Evolutionary conservation across 805 yeast genomes (phyloP).

Genomic region (Alloascoidea hylecoeti): DNA sequence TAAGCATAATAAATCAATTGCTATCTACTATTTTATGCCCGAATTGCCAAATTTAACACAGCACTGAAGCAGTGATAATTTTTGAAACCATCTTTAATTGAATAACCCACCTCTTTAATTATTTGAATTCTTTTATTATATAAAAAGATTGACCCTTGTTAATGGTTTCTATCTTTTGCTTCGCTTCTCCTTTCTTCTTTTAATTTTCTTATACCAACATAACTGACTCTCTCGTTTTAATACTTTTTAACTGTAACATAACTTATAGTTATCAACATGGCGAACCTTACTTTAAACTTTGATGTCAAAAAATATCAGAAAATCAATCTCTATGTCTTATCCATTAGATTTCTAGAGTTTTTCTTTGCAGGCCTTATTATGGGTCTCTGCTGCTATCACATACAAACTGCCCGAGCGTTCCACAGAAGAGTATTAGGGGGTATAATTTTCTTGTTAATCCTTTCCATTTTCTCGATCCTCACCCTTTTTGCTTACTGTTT

Average conservation of each 20-base stretch:
- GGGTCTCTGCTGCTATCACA: slow-evolving; percentile 11
- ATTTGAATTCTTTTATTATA: no score
- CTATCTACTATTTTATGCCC: no score
- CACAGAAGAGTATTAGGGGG: background rate
- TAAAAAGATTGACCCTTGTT: no score
- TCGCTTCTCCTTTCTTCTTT: no score
- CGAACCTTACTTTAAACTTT: background rate
- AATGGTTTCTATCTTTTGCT: no score
- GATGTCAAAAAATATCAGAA: slow-evolving; percentile 7
- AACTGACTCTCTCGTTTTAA: background rate
- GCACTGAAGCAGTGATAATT: no score
- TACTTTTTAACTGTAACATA: background rate
- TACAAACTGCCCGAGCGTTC: background rate
- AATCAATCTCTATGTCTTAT: slow-evolving; percentile 12
- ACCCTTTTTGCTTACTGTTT: slow-evolving; percentile 15
- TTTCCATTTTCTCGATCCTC: slow-evolving; percentile 10
- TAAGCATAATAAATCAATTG: no score
- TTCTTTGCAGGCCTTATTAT: slow-evolving; percentile 15
- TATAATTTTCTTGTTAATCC: slow-evolving; percentile 11
- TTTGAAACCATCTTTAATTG: no score
- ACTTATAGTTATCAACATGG: background rate
- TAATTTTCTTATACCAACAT: no score
- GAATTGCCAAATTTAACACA: no score
- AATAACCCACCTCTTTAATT: no score
- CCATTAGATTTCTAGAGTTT: slow-evolving; percentile 13